Percentiles rank a stretch among this genome's conserved stretches.
Conservation (phyloP, 805 yeast genomes). For the Suhomyces sp. region DNA sequence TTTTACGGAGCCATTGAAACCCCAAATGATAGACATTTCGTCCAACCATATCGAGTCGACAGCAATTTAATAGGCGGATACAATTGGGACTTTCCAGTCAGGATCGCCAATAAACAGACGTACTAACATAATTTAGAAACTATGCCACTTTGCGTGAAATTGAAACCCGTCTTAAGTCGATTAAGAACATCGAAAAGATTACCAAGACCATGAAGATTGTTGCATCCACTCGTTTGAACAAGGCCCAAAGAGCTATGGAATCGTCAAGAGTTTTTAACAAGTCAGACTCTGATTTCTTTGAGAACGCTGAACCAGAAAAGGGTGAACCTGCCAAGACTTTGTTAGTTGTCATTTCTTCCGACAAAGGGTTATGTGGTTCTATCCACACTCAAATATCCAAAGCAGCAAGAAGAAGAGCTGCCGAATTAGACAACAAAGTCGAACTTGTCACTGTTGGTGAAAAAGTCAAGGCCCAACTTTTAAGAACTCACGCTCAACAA, state of each 20-base stretch:
- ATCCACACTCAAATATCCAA: constrained; percentile 94
- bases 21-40: background rate
- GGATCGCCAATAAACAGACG: background rate
- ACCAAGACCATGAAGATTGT: constrained; percentile 99
- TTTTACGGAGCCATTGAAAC: background rate
- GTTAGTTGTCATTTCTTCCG: constrained; percentile 87
- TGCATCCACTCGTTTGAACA: constrained; percentile 93
- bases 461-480: constrained; percentile 83
- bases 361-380: constrained; percentile 98
- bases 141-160: constrained; percentile 99
- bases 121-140: constrained; percentile 53
- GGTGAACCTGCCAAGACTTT: constrained; percentile 62
- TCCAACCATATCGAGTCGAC: background rate
- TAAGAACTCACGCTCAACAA: constrained; percentile 72
- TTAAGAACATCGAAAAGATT: constrained; percentile 98
- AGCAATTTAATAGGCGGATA: background rate
- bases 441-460: constrained; percentile 92
- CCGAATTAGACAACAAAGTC: constrained; percentile 57
- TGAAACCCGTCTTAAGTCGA: constrained; percentile 95
- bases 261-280: constrained; percentile 81
- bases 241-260: constrained; percentile 93
- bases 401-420: constrained; percentile 69
- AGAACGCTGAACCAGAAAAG: constrained; percentile 73
- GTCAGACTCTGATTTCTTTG: constrained; percentile 75
- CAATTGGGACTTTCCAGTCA: background rate